Base-by-base conservation (phyloP, 345 rosid species). In the Sapria himalayana region DNA sequence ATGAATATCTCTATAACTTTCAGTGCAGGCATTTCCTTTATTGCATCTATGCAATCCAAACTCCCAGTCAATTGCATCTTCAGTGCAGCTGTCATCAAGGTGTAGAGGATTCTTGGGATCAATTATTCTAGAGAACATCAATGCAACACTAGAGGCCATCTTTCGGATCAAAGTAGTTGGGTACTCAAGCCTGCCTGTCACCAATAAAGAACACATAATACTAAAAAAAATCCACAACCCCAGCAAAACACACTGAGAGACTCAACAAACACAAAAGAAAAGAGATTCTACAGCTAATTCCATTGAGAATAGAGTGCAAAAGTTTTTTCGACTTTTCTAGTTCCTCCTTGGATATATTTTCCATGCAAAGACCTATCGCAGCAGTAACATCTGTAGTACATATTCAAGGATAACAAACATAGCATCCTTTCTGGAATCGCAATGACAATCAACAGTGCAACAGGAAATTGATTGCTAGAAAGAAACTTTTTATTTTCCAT, bases 121-220 rank as follows among this genome's bases (percentile, higher is more conserved):
- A 37, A 89, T 70, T 29, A 74, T 70, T 71, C 70, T 76, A 29
- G 98, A 89, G 63, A 89, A 78, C 45, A 59, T 61, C 37, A 82
- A 70, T 49, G 94, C 98, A 19, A 89, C 61, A 62, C 65, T 52
- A 66, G 85, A 69, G 22, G 81, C 94, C 98, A 82, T 89, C 74
- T 72, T 89, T 56, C 93, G 64, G 32, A 82, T 48, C 35, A 71
- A 44, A 64, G 72, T 67, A 54, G 66, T 55, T 41, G 94, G 94
- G 61, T 62, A 78, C 60, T 82, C 98, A 48, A 89, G 72, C 62
- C 98, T 82, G 58, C 74, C 94, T 89, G 78, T 47, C 56, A 63
- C 53, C 32, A 52, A 58, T 16, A 50, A 59, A 52, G 34, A 51
- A 34, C 48, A 43, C 14, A 48, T 6, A 40, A 55, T 21, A 59